Evolutionary conservation across 2,329 filamentous ascomycete species (phyloP), one percentile per base, ranked within the genome.

Genomic region (Aspergillaceae sp.): DNA sequence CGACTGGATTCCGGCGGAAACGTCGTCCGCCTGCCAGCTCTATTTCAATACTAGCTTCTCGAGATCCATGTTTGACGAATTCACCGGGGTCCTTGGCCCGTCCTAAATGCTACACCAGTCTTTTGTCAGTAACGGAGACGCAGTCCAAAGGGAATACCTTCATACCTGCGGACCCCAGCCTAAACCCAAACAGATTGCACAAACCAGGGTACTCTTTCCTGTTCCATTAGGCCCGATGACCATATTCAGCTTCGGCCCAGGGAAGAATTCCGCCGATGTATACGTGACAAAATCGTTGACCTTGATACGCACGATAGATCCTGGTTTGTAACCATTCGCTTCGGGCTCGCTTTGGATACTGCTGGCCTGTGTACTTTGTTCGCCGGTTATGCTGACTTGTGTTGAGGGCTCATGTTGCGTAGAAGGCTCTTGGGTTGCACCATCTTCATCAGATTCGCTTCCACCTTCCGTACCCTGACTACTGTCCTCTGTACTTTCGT

Each of bases 161-260:
- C 66, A 60, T 70, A 76, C 75, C 61, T 67, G 80, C 27, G 90
- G 82, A 30, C 81, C 79, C 74, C 85, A 96, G 41, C 92, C 92
- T 28, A 98, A 72, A 2, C 92, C 92, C 9, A 98, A 71, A 61
- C 92, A 97, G 55, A 98, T 94, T 40, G 92, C 92, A 68, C 92
- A 98, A 38, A 98, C 91, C 28, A 98, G 75, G 0, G 92, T 96
- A 68, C 91, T 97, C 70, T 98, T 98, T 46, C 92, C 92, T 0
- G 92, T 97, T 32, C 92, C 92, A 60, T 98, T 98, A n/a, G 92
- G 92, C 0, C 92, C 92, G 56, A 98, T 95, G 44, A 98, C 84
- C 91, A 98, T 97, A 64, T 98, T 98, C 60, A 98, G 68, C 62
- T 87, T 91, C 1, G 92, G 91, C 0, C 92, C 92, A 8, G 89